Base-by-base conservation (phyloP, 2,329 filamentous ascomycete species). In the Pleurostoma richardsiae region DNA sequence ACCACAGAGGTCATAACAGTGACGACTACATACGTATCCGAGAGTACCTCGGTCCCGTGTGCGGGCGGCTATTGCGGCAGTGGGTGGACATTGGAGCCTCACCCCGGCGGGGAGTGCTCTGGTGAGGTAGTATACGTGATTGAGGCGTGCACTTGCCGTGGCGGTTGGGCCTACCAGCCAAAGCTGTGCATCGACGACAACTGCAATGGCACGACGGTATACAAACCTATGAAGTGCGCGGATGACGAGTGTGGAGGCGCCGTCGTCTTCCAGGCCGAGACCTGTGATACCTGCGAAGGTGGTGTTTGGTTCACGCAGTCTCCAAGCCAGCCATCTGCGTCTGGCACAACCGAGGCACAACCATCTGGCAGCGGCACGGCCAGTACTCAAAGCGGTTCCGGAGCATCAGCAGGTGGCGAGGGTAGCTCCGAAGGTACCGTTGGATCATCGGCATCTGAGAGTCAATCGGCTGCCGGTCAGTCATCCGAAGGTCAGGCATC, bases 211-310 rank as follows among this genome's bases (percentile, higher is more conserved):
- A 31, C 36, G 7, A 44, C 43, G 4, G 43, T 44, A 4, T 44
- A 44, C 33, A 44, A 40, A 33, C 43, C 43, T 11, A 11, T 29
- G 5, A n/a, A 4, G 5, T 44, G 43, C 33, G 39, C 30, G 5
- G 8, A 29, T 28, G 28, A 10, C 11, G 19, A 19, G 5, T 39
- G 43, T 29, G 29, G 26, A 5, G 33, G 27, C 8, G n/a, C 28
- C 7, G 29, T n/a, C n/a, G 5, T 29, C 36, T 44, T 44, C 43
- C 43, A 44, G 28, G 30, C 43, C 5, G 4, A 39, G n/a, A 4
- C 43, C 29, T 44, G 43, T 31, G 26, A 39, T n/a, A 44, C 19
- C 19, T 44, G 43, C 43, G 4, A 39, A 10, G 43, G 43, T 19
- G 43, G 43, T 40, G 43, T 44, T 19, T 7, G 29, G 10, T 43